Percentiles rank a stretch among this genome's conserved stretches.
phyloP scores from a whole-genome alignment of 2,329 filamentous ascomycete species.

The Penicillium decumbens region DNA sequence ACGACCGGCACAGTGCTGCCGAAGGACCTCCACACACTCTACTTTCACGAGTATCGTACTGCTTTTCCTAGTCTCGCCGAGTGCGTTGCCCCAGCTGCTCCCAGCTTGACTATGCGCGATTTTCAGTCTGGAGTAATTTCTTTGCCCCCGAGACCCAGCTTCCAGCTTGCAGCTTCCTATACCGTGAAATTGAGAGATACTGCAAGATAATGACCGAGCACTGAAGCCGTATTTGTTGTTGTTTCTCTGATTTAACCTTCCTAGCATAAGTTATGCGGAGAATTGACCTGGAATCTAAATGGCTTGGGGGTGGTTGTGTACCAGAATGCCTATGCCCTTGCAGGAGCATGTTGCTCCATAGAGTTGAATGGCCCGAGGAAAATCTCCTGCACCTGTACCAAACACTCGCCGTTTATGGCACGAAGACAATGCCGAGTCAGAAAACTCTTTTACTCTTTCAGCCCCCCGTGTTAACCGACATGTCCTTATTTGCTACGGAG shows the following conservation, averaged over 20 bases:
- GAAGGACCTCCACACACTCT: slow-evolving; percentile 6
- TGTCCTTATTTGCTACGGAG: no score
- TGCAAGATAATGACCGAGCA: no score
- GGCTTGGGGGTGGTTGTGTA: not conserved
- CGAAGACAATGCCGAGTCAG: not conserved
- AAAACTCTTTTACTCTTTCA: not conserved
- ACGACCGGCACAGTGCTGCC: slow-evolving; percentile 22
- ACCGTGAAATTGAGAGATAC: not conserved
- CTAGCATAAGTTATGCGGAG: slow-evolving; percentile 11
- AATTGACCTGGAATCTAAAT: slow-evolving; percentile 11
- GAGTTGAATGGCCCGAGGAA: slow-evolving; percentile 14
- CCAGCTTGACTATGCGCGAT: slow-evolving; percentile 27
- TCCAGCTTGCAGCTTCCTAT: not conserved
- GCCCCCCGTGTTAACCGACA: not conserved
- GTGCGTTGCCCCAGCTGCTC: slow-evolving; percentile 15
- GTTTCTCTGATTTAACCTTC: not conserved
- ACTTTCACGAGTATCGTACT: slow-evolving; percentile 3
- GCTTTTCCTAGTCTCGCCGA: slow-evolving; percentile 12
- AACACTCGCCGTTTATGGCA: not conserved
- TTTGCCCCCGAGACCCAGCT: slow-evolving; percentile 1
- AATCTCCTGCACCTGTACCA: not conserved
- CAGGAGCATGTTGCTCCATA: slow-evolving; percentile 17
- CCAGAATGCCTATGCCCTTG: slow-evolving; percentile 12
- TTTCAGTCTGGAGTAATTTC: slow-evolving; percentile 11
- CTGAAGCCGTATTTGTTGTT: not conserved